These are phyloP conservation scores for Aechmea fasciata DNA, from an alignment of 176 grass and related monocot genomes.

Conservation along the genomic window DNA sequence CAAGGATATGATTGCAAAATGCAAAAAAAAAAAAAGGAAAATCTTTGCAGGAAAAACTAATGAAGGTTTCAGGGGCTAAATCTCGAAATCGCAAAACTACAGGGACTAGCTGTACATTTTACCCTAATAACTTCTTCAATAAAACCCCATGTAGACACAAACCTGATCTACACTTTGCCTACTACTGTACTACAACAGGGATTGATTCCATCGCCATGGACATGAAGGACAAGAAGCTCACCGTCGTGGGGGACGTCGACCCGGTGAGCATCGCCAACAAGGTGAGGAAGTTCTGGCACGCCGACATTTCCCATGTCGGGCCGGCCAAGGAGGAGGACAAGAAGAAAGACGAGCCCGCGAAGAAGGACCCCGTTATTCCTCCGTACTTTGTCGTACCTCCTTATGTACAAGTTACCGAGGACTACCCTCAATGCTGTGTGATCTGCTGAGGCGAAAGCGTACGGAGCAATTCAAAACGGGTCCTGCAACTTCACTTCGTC, in stretches of 20 bases:
- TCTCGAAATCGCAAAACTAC: background rate
- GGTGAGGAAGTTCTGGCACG: slow-evolving; percentile 32
- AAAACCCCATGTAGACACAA: background rate
- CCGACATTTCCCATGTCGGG: slow-evolving; percentile 37
- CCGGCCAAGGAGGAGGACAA: slow-evolving; percentile 50
- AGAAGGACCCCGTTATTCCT: slow-evolving; percentile 7
- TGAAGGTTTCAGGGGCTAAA: too few species aligned
- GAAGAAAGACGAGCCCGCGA: slow-evolving; percentile 37
- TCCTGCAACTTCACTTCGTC: too few species aligned
- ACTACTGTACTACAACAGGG: slow-evolving; percentile 22
- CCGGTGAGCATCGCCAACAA: slow-evolving; percentile 40
- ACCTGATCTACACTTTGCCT: background rate
- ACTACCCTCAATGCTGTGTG: slow-evolving; percentile 64
- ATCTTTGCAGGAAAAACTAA: too few species aligned
- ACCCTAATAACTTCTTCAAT: background rate
- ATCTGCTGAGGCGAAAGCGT: slow-evolving; percentile 35
- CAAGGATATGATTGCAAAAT: too few species aligned
- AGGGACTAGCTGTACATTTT: background rate
- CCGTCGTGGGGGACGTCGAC: slow-evolving; percentile 47
- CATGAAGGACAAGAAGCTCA: slow-evolving; percentile 64
- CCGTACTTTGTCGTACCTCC: slow-evolving; percentile 23
- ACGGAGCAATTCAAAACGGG: too few species aligned
- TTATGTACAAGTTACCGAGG: slow-evolving; percentile 46
- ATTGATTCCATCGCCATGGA: slow-evolving; percentile 55
- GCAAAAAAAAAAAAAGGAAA: too few species aligned